Evolutionary conservation across 257 asterid genomes (phyloP), one percentile per base, ranked within the genome.

Genomic region (Cinchona pubescens): DNA sequence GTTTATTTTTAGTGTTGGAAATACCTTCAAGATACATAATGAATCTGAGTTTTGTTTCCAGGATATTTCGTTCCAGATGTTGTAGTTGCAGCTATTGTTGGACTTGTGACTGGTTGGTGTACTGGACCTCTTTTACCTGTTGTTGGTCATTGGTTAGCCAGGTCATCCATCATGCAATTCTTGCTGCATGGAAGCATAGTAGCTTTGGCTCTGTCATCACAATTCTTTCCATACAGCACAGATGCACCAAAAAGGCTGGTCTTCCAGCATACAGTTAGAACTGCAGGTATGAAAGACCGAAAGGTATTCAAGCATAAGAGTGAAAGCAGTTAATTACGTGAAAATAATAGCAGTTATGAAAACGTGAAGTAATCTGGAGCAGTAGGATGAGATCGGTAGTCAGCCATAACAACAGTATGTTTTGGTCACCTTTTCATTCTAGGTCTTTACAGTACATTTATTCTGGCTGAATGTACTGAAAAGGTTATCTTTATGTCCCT

Each of bases 211-310:
- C 67, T 95, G 73, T 85, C 98, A 71, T 92, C 97, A 35, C 98
- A 89, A 78, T 87, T 92, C 88, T 95, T 95, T 78, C 98, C 99
- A 4, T 95, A 95, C 90, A 95, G 98, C 88, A 81, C 81, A 15
- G 96, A 92, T 78, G 99, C 99, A 23, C 99, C 98, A 34, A 95
- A 95, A 86, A 91, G 99, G 83, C 88, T 95, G 76, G 56, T 92
- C 76, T 72, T 95, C 79, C 99, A 95, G 87, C 96, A 92, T 84
- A 88, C 98, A 5, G 68, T 95, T 72, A 84, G 82, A 84, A 90
- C 88, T 78, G 73, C 62, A 89, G 99, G 99, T 95, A 87, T 67
- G 38, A 62, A 77, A 75, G 69, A 27, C 27, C 29, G 42, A 67
- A 13, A 40, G 40, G 97, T 94, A 83, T 71, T 30, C 59, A 75